Percentiles rank a stretch among this genome's conserved stretches.
These are phyloP conservation scores for Phytophthora cajani DNA, from an alignment of 352 stramenopile species.

Conservation along the genomic window DNA sequence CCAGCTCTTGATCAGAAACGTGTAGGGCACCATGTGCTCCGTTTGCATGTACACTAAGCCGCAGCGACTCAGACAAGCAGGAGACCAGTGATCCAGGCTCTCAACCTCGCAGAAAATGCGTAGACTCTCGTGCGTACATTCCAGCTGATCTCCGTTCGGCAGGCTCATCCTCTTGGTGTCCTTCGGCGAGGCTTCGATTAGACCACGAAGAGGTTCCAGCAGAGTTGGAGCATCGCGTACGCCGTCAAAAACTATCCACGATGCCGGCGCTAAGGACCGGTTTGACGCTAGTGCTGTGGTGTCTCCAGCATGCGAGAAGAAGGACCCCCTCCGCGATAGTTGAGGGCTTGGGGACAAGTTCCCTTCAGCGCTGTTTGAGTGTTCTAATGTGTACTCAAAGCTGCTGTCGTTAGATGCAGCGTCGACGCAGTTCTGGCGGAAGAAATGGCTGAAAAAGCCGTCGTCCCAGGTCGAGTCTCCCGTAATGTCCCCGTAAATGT, in stretches of 20 bases:
- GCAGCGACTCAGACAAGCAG: conserved; percentile 53
- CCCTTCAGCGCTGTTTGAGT: conserved; percentile 12
- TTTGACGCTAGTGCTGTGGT: conserved; percentile 2
- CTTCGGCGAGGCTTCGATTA: conserved; percentile 25
- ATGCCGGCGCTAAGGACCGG: conserved; percentile 31
- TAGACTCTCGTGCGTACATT: conserved; percentile 40
- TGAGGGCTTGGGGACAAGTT: conserved; percentile 5
- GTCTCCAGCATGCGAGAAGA: conserved; percentile 1
- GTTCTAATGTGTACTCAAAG: conserved; percentile 6
- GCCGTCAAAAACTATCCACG: conserved; percentile 78
- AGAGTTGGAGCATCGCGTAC: conserved; percentile 36
- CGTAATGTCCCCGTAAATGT: conserved; percentile 64
- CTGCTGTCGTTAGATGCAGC: conserved; percentile 16
- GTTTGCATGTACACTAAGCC: conserved; percentile 64
- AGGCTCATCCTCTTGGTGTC: conserved; percentile 36
- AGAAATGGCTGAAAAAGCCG: conserved; percentile 63
- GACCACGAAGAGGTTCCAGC: conserved; percentile 47
- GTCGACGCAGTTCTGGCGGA: conserved; percentile 55
- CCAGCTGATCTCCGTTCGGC: conserved; percentile 69
- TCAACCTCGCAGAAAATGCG: conserved; percentile 70
- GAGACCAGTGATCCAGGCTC: conserved; percentile 60
- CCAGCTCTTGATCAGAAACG: conserved; percentile 74
- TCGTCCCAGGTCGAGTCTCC: conserved; percentile 58
- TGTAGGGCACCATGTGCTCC: conserved; percentile 64
- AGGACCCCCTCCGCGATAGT: conserved; percentile 11